Percentiles rank a stretch among this genome's conserved stretches.
These are phyloP conservation scores for Biscogniauxia marginata DNA, from an alignment of 2,329 filamentous ascomycete species.

Conservation along the genomic window DNA sequence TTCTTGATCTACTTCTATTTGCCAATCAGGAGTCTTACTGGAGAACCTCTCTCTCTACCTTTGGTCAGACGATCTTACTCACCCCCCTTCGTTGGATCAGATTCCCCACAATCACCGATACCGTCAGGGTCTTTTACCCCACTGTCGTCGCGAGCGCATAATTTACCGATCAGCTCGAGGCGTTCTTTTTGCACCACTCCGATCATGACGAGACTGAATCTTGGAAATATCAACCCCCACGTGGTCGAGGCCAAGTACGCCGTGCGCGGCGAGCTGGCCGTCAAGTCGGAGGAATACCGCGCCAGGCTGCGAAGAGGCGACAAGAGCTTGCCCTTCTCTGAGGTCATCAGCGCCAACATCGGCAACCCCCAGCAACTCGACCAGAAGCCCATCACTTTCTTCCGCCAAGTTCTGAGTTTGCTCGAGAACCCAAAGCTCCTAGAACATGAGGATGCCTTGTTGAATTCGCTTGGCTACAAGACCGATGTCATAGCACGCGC, in stretches of 20 bases:
- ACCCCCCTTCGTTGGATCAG: background rate
- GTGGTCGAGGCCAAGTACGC: constrained; percentile 90
- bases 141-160: constrained; percentile 12
- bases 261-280: constrained; percentile 91
- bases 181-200: constrained; percentile 19
- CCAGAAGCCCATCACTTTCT: constrained; percentile 99
- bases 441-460: constrained; percentile 77
- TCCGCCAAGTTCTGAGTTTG: constrained; percentile 91
- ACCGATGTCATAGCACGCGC: constrained; percentile 84
- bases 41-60: background rate
- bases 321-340: constrained; percentile 72
- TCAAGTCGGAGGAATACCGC: constrained; percentile 89
- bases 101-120: constrained; percentile 7
- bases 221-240: constrained; percentile 90
- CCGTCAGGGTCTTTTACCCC: constrained; percentile 22
- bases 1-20: too few relatives aligned
- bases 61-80: background rate
- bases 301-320: constrained; percentile 64
- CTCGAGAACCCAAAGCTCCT: constrained; percentile 87
- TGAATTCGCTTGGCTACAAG: constrained; percentile 79
- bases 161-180: constrained; percentile 8
- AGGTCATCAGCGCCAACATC: constrained; percentile 96
- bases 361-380: constrained; percentile 98
- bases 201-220: constrained; percentile 54
- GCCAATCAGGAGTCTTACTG: too few relatives aligned